A percentile compares a stretch with the other conserved stretches of the same genome.
phyloP scores from a whole-genome alignment of 164 flowering plant species.

The Vitis rupestris region DNA sequence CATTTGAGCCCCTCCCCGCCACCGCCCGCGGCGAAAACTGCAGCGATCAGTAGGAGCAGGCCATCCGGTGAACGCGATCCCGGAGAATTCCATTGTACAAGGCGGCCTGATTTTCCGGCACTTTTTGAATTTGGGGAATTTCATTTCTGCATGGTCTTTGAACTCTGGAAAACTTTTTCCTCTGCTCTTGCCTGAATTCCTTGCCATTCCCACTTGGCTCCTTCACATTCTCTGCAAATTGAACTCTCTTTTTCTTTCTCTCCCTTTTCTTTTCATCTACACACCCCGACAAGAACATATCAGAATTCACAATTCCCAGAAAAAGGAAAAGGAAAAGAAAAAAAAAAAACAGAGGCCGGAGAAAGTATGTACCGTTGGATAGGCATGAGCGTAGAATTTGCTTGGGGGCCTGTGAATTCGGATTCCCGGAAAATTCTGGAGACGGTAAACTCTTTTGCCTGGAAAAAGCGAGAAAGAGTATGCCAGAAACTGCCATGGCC shows the following conservation, averaged over 20 bases:
- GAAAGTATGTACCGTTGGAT: constrained; percentile 31
- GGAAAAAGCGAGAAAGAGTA: constrained; percentile 34
- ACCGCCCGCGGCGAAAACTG: too few species aligned
- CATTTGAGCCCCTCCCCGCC: too few species aligned
- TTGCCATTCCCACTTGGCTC: constrained; percentile 30
- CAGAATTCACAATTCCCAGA: background rate
- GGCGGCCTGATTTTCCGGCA: constrained; percentile 34
- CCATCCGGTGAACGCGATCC: constrained; percentile 26
- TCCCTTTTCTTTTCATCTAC: constrained; percentile 24
- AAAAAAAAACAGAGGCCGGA: background rate
- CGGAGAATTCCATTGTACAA: constrained; percentile 43
- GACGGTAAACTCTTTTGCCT: constrained; percentile 16
- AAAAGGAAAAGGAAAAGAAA: constrained; percentile 2
- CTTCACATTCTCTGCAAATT: constrained; percentile 40
- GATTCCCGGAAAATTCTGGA: constrained; percentile 1
- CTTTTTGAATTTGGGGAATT: constrained; percentile 1
- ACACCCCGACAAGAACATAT: background rate
- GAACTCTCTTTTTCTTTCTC: constrained; percentile 40
- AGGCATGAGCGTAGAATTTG: constrained; percentile 44
- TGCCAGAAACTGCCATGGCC: constrained; percentile 49
- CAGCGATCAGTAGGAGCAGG: constrained; percentile 25
- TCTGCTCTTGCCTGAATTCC: constrained; percentile 16
- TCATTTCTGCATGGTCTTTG: constrained; percentile 11
- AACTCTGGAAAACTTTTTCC: background rate
- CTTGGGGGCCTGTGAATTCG: constrained; percentile 9